phyloP scores from a whole-genome alignment of 495 filamentous ascomycete genomes.

The Hypoxylon fuscum region DNA sequence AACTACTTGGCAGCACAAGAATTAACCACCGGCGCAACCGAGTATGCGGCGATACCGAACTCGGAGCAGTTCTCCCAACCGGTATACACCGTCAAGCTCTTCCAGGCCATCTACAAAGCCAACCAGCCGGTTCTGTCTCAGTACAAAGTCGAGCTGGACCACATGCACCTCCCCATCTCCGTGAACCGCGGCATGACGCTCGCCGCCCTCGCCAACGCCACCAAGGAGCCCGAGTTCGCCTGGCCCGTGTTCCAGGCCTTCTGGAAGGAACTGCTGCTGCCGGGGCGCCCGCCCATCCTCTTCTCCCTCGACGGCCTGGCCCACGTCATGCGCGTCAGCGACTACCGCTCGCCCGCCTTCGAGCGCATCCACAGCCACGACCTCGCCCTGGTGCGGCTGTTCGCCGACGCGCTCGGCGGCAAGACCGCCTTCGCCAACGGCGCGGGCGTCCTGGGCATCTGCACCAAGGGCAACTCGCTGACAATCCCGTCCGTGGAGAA shows the following conservation, averaged over 20 bases:
- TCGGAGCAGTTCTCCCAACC: conserved; percentile 77
- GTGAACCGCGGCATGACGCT: conserved; percentile 70
- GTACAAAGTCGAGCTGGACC: conserved; percentile 65
- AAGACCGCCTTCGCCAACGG: conserved; percentile 71
- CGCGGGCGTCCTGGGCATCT: conserved; percentile 79
- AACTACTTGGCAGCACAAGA: conserved; percentile 71
- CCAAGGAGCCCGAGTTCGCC: conserved; percentile 77
- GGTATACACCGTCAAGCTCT: conserved; percentile 73
- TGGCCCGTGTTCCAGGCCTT: conserved; percentile 85
- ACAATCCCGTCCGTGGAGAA: conserved; percentile 69
- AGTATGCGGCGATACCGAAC: conserved; percentile 74
- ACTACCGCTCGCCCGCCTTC: conserved; percentile 73
- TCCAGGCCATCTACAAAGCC: conserved; percentile 74
- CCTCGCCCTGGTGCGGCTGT: conserved; percentile 77
- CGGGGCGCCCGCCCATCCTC: conserved; percentile 79
- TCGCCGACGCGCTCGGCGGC: conserved; percentile 74
- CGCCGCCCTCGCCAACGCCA: conserved; percentile 71
- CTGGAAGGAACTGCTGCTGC: conserved; percentile 73
- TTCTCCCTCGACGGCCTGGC: conserved; percentile 79
- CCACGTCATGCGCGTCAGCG: conserved; percentile 78
- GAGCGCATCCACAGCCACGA: conserved; percentile 88
- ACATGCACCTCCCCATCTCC: conserved; percentile 66
- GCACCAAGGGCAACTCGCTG: conserved; percentile 71
- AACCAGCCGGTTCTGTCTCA: conserved; percentile 72
- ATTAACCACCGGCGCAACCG: conserved; percentile 77